phyloP scores from a whole-genome alignment of 495 filamentous ascomycete genomes.

The Penicillium salamii region DNA sequence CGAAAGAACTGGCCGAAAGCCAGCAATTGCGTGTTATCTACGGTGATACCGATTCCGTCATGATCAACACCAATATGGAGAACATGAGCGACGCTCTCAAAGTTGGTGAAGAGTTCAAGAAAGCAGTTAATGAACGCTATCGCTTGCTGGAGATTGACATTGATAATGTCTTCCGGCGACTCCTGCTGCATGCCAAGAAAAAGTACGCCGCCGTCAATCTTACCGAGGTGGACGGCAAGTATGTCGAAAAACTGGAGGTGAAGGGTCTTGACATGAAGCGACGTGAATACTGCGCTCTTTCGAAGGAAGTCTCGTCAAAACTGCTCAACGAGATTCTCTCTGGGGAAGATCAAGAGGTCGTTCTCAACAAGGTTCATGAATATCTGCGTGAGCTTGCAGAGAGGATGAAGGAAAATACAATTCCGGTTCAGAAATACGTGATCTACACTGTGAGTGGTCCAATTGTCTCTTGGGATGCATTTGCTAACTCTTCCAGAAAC shows the following conservation, averaged over 20 bases:
- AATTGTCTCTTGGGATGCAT: not conserved
- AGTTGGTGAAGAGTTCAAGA: constrained; percentile 79
- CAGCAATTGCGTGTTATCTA: constrained; percentile 91
- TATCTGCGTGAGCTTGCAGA: constrained; percentile 77
- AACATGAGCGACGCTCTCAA: constrained; percentile 88
- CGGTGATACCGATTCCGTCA: constrained; percentile 98
- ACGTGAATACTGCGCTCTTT: constrained; percentile 91
- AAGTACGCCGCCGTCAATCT: constrained; percentile 98
- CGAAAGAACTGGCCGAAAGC: constrained; percentile 89
- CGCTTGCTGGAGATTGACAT: constrained; percentile 93
- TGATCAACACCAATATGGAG: constrained; percentile 98
- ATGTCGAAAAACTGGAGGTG: constrained; percentile 90
- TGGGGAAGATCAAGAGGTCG: constrained; percentile 85
- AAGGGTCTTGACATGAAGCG: constrained; percentile 98
- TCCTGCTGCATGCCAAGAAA: constrained; percentile 96
- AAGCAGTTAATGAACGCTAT: constrained; percentile 84
- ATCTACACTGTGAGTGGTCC: constrained; percentile 71
- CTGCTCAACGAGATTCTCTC: constrained; percentile 90
- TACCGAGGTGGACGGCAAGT: constrained; percentile 84
- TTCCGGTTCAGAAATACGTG: constrained; percentile 83
- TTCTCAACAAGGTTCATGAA: constrained; percentile 87
- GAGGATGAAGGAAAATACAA: constrained; percentile 74
- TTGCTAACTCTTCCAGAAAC: constrained; percentile 53
- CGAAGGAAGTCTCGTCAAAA: constrained; percentile 82
- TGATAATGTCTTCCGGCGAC: constrained; percentile 92